Evolutionary conservation across 2,329 filamentous ascomycete species (phyloP), one percentile per base, ranked within the genome.

Genomic region (Dothidotthia symphoricarpi): DNA sequence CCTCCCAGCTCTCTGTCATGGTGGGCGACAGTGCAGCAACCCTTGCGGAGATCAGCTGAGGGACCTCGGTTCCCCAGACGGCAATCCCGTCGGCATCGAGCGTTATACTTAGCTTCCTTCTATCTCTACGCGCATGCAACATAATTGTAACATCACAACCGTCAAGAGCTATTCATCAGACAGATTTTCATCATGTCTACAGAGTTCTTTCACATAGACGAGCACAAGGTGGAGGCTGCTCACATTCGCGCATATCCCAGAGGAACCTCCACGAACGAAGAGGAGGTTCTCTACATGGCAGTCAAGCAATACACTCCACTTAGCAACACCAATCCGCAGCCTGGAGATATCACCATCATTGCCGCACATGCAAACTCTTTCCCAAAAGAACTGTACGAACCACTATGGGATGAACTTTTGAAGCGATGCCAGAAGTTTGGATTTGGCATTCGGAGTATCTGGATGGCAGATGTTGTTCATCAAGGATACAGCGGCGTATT

Each of bases 341-440:
- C 81, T 1, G 86, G 87, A 24, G 87, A 93, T 65, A 72, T 96
- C 7, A 96, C 88, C 14, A 82, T 97, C 41, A 81, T 97, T 38
- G 88, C 79, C 9, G 84, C 85, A 4, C 90, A 96, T 69, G 91
- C 88, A 33, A 96, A 96, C 70, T 91, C 85, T 9, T 95, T 96
- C 52, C 86, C 88, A 9, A 97, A 96, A 85, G 91, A 97, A 73
- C 69, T 96, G 2, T 96, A 96, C 61, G 90, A 96, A 57, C 86
- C 91, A 0, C 72, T 96, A 0, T 96, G 89, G 86, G 87, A 91
- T 42, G 88, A 95, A 34, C 72, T 96, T 2, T 73, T 86, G 51
- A 68, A 74, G 13, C 70, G 74, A 13, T 71, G 82, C 5, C 75
- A 77, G 49, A 61, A 67, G 11, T 71, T 75, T 39, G 82, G 81